Evolutionary conservation across 148 eudicot species (phyloP), one percentile per base, ranked within the genome.

Genomic region (Limonium bicolor): DNA sequence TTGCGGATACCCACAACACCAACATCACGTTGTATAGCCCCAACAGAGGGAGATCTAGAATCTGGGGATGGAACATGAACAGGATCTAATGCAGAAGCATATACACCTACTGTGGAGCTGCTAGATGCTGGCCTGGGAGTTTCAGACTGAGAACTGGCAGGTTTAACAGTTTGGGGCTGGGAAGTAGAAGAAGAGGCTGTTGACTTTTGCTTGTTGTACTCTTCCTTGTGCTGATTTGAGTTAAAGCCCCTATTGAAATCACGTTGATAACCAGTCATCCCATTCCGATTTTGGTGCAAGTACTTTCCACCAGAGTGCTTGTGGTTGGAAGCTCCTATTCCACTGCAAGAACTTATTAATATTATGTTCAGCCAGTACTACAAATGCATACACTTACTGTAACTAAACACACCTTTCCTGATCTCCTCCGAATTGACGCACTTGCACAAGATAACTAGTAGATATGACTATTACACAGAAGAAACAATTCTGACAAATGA

Each of bases 31-130:
- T 65, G 75, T 56, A 69, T 73, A 21, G 95, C 76, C 31, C 96
- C 93, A 66, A 81, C 68, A 31, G 80, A 69, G 51, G 82, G 68
- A 8, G 81, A 63, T 66, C 77, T 72, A 23, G 93, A 77, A 49
- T 75, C 71, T 43, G 59, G 69, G 9, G 87, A 81, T 50, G 95
- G 99, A 41, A 84, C 85, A 58, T 90, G 99, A 55, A 85, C 93
- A 61, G 95, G 95, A 71, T 90, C 99, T 8, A 80, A 90, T 46
- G 82, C 67, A 34, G 94, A 90, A 10, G 97, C 79, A 51, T 78
- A 82, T 47, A 85, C 75, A 37, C 96, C 86, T 22, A 62, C 70
- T 16, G 72, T 77, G 30, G 70, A 73, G 62, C 62, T 73, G 50
- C 60, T 74, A 15, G 78, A 63, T 64, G 70, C 55, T 28, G 47